phyloP scores from a whole-genome alignment of 106 monocot species.

The Platanthera guangdongensis region DNA sequence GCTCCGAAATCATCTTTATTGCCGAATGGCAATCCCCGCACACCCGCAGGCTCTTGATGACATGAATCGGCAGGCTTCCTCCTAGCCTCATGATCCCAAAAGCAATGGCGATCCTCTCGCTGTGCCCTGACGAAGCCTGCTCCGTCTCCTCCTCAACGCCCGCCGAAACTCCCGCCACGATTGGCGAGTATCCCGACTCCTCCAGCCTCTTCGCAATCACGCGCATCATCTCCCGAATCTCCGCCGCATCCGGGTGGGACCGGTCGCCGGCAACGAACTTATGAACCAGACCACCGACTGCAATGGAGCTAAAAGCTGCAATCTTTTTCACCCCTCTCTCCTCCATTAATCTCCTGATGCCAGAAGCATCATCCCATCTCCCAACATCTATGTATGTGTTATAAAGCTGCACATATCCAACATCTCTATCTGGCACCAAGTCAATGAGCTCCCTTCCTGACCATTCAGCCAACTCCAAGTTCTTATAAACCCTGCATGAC shows the following conservation, averaged over 20 bases:
- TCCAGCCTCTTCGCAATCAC: conserved; percentile 44
- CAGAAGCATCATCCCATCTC: conserved; percentile 34
- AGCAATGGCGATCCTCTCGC: conserved; percentile 78
- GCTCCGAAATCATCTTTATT: conserved; percentile 53
- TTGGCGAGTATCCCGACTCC: conserved; percentile 40
- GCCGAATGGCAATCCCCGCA: conserved; percentile 71
- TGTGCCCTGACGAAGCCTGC: conserved; percentile 43
- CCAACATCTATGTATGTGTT: conserved; percentile 50
- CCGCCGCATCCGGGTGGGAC: conserved; percentile 35
- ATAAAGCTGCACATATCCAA: conserved; percentile 56
- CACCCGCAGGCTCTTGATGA: conserved; percentile 57
- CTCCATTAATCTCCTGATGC: conserved; percentile 55
- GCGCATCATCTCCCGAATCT: conserved; percentile 30
- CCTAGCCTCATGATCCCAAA: conserved; percentile 53
- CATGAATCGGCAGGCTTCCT: conserved; percentile 36
- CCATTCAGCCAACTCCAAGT: conserved; percentile 36
- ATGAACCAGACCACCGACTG: conserved; percentile 33
- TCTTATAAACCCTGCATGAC: conserved; percentile 53
- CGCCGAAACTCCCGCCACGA: conserved; percentile 21
- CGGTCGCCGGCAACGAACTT: conserved; percentile 51
- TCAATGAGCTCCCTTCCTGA: conserved; percentile 34
- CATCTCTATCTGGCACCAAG: conserved; percentile 53
- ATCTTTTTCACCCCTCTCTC: conserved; percentile 48
- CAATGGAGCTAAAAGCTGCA: conserved; percentile 52
- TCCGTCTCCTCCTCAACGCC: conserved; percentile 70